These are phyloP conservation scores for Coprinopsis cinerea DNA, from an alignment of 768 basidiomycete species.

Conservation along the genomic window DNA sequence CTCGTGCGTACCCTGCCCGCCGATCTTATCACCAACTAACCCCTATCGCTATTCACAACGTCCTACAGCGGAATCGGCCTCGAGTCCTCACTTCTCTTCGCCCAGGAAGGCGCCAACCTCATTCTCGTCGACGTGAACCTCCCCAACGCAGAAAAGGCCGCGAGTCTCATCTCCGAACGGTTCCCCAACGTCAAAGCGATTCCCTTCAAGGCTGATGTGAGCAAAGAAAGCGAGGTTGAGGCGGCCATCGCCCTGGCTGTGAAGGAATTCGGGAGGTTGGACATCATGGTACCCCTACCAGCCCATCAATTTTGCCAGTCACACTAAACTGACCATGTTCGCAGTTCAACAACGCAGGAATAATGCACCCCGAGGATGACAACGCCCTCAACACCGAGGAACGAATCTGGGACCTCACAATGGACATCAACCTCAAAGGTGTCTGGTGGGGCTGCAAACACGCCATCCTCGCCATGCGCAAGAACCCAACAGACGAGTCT, in stretches of 20 bases:
- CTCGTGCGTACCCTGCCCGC: slow-evolving; percentile 49
- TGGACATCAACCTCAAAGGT: slow-evolving; percentile 95
- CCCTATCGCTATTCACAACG: slow-evolving; percentile 13
- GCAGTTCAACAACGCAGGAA: slow-evolving; percentile 98
- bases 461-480: slow-evolving; percentile 93
- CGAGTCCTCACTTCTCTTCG: slow-evolving; percentile 93
- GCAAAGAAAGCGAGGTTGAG: slow-evolving; percentile 84
- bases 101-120: slow-evolving; percentile 89
- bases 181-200: slow-evolving; percentile 67
- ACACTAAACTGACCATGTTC: too few species aligned
- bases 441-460: slow-evolving; percentile 99
- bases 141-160: slow-evolving; percentile 62
- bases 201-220: slow-evolving; percentile 78
- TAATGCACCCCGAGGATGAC: slow-evolving; percentile 96
- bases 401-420: slow-evolving; percentile 90
- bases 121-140: slow-evolving; percentile 86
- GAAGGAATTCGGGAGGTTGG: slow-evolving; percentile 84
- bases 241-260: slow-evolving; percentile 75
- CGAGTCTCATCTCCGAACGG: slow-evolving; percentile 53
- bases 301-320: too few species aligned
- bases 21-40: slow-evolving; percentile 14
- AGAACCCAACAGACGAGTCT: slow-evolving; percentile 77
- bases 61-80: slow-evolving; percentile 84
- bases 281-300: slow-evolving; percentile 71
- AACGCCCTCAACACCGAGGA: slow-evolving; percentile 96